Evolutionary conservation across 192 early-diverging fungal genomes (phyloP).

Genomic region (Entomortierella lignicola): DNA sequence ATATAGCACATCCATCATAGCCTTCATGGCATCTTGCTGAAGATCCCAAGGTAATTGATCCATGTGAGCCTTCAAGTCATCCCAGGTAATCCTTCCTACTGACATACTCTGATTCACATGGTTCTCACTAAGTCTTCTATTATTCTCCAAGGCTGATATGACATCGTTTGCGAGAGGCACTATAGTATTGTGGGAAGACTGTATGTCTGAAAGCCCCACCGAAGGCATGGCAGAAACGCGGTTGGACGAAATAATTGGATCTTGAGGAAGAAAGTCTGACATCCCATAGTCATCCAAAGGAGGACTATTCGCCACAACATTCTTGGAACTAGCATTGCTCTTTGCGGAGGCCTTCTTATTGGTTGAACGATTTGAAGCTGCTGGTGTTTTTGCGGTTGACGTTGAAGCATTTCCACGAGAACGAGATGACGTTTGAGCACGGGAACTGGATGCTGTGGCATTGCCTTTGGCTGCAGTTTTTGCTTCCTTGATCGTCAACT

Average conservation of each 20-base stretch:
- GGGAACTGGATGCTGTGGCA: background rate
- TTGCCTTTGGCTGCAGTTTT: background rate
- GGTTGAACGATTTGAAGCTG: background rate
- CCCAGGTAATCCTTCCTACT: constrained; percentile 27
- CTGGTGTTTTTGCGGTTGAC: constrained; percentile 1
- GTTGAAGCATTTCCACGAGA: background rate
- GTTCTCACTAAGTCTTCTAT: background rate
- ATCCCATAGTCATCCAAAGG: constrained; percentile 1
- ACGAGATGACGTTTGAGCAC: constrained; percentile 7
- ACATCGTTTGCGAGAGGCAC: constrained; percentile 15
- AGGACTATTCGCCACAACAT: background rate
- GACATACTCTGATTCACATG: constrained; percentile 10
- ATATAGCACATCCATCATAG: constrained; percentile 23
- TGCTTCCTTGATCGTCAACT: constrained; percentile 2
- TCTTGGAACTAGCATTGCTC: background rate
- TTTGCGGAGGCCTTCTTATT: background rate
- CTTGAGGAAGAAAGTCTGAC: constrained; percentile 17
- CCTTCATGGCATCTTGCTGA: constrained; percentile 36
- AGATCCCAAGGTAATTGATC: constrained; percentile 34
- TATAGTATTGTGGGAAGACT: constrained; percentile 9
- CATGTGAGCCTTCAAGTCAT: constrained; percentile 31
- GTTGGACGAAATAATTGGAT: background rate
- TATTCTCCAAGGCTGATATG: constrained; percentile 9
- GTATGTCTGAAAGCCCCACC: constrained; percentile 8
- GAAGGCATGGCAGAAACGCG: constrained; percentile 12